phyloP scores from a whole-genome alignment of 73 alveolate genomes.

The Paramecium caudatum region DNA sequence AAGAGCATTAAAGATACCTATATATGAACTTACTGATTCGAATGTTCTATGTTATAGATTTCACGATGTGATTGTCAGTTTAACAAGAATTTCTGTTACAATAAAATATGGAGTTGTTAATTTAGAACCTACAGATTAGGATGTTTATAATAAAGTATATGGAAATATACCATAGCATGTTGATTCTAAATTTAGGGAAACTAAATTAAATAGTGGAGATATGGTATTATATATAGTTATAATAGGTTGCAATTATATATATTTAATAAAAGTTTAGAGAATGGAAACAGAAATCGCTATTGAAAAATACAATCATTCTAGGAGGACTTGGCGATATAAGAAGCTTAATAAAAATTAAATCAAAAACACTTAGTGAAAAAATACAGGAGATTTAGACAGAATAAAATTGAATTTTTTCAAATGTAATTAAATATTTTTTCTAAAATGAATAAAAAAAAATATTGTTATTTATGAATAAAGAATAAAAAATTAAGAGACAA shows the following conservation, averaged over 20 bases:
- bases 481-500: not conserved
- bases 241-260: slow-evolving; percentile 29
- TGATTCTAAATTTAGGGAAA: not conserved
- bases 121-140: slow-evolving; percentile 49
- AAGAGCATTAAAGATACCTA: slow-evolving; percentile 66
- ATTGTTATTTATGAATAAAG: not conserved
- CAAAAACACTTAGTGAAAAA: slow-evolving; percentile 50
- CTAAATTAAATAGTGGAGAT: slow-evolving; percentile 58
- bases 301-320: slow-evolving; percentile 10
- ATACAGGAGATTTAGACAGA: too few species aligned
- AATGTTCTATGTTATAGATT: slow-evolving; percentile 69
- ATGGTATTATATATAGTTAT: not conserved
- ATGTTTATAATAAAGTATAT: slow-evolving; percentile 2
- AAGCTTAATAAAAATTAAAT: not conserved
- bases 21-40: slow-evolving; percentile 62
- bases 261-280: slow-evolving; percentile 47
- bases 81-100: slow-evolving; percentile 68
- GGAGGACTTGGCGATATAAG: slow-evolving; percentile 48
- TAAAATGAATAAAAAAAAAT: too few species aligned
- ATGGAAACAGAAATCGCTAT: slow-evolving; percentile 49
- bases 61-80: slow-evolving; percentile 74
- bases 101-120: slow-evolving; percentile 65
- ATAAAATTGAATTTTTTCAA: too few species aligned
- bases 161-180: not conserved
- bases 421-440: too few species aligned